Percentiles rank a stretch among this genome's conserved stretches.
These are phyloP conservation scores for Fusarium concolor DNA, from an alignment of 2,329 filamentous ascomycete genomes.

Conservation along the genomic window DNA sequence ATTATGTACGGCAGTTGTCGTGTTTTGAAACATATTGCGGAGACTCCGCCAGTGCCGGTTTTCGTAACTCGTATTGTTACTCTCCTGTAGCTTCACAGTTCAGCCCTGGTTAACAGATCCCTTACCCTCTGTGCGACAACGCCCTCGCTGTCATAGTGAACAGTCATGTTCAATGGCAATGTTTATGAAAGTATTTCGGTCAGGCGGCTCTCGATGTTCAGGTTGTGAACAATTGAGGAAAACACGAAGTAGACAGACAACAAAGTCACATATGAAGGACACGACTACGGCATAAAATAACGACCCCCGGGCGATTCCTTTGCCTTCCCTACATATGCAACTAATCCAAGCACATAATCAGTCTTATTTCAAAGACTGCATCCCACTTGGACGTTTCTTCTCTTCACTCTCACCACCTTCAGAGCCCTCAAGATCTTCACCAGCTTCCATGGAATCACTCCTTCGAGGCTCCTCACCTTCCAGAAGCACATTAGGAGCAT, in stretches of 20 bases:
- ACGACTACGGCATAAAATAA: not conserved
- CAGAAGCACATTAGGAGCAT: constrained; percentile 43
- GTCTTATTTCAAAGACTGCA: not conserved
- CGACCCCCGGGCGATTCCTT: not conserved
- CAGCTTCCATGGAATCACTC: constrained; percentile 34
- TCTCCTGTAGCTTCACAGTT: not conserved
- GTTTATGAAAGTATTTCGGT: not conserved
- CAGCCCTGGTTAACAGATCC: not conserved
- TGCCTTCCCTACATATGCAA: not conserved
- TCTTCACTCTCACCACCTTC: constrained; percentile 27
- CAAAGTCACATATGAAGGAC: not conserved
- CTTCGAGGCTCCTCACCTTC: constrained; percentile 24
- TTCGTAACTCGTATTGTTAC: constrained; percentile 15
- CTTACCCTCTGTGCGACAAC: too few relatives aligned
- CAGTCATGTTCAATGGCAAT: not conserved
- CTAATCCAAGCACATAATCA: not conserved
- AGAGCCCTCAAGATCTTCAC: constrained; percentile 2
- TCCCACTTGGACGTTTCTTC: constrained; percentile 7
- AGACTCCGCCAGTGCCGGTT: not conserved
- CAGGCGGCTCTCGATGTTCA: not conserved
- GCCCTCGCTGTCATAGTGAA: not conserved
- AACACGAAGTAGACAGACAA: not conserved
- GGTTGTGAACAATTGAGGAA: not conserved
- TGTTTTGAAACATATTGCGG: not conserved
- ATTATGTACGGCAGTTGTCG: not conserved